A percentile compares a stretch with the other conserved stretches of the same genome.
Conservation (phyloP, 1,139 yeast genomes). For the Debaryomyces udenii region DNA sequence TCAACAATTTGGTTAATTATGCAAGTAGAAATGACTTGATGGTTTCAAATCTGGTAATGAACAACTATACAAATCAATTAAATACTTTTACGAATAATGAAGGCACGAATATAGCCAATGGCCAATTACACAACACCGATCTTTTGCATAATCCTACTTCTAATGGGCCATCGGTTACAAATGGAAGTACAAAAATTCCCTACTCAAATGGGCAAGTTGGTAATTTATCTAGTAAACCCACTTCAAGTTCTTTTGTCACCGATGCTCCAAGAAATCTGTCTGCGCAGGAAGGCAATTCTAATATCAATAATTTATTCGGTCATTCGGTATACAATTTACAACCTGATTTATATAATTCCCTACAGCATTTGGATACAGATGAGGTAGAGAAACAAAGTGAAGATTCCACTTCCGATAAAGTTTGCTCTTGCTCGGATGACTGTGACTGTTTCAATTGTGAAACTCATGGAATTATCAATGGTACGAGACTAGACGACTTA, state of each 20-base stretch:
- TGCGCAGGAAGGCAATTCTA: no score
- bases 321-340: no score
- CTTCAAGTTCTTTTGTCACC: no score
- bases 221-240: no score
- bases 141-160: background rate
- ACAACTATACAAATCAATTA: conserved; percentile 1
- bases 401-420: background rate
- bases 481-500: conserved; percentile 47
- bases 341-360: no score
- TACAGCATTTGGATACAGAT: no score
- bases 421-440: conserved; percentile 47
- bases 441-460: conserved; percentile 59
- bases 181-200: background rate
- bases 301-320: no score
- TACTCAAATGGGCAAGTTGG: background rate
- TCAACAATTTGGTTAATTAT: conserved; percentile 4
- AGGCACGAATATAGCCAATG: background rate
- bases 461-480: conserved; percentile 56
- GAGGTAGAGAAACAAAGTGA: conserved; percentile 2
- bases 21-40: conserved; percentile 4
- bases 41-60: conserved; percentile 2
- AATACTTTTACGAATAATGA: background rate
- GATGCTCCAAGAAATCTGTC: no score
- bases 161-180: no score
- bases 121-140: background rate